phyloP scores from a whole-genome alignment of 1,139 yeast genomes.

The Taphrina sp. region DNA sequence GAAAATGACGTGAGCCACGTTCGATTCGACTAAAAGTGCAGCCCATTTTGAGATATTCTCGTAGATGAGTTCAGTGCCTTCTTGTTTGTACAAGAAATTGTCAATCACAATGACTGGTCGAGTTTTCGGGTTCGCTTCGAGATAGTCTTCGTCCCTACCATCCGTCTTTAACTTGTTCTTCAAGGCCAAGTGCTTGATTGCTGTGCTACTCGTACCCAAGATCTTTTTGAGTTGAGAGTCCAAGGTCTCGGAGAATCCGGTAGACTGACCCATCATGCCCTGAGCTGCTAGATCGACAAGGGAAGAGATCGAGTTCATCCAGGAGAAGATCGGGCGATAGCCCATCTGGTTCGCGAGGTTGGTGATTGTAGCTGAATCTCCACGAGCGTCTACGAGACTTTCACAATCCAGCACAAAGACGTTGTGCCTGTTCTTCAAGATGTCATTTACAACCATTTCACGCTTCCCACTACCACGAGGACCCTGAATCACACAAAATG shows the following conservation, averaged over 20 bases:
- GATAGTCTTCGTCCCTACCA: conserved; percentile 72
- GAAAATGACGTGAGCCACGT: conserved; percentile 84
- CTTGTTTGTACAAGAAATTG: conserved; percentile 59
- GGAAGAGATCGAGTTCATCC: conserved; percentile 78
- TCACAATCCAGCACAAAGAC: conserved; percentile 77
- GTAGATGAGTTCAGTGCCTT: conserved; percentile 62
- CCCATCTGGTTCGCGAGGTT: conserved; percentile 76
- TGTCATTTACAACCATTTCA: conserved; percentile 71
- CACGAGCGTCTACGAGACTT: conserved; percentile 64
- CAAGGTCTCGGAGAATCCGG: conserved; percentile 82
- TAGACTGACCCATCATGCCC: conserved; percentile 79
- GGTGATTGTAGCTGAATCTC: conserved; percentile 66
- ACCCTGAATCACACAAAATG: conserved; percentile 79
- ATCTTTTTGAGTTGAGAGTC: conserved; percentile 82
- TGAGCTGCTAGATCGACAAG: conserved; percentile 65
- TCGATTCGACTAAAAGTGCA: conserved; percentile 67
- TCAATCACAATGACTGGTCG: conserved; percentile 86
- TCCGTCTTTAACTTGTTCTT: conserved; percentile 41
- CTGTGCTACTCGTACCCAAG: conserved; percentile 68
- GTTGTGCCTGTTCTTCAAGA: conserved; percentile 52
- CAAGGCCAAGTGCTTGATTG: conserved; percentile 70
- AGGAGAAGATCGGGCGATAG: conserved; percentile 88
- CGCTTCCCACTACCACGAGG: conserved; percentile 93
- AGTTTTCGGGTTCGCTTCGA: conserved; percentile 80
- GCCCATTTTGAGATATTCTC: conserved; percentile 87